Conservation (phyloP, 2,329 filamentous ascomycete species). For the Scytalidium sp. region DNA sequence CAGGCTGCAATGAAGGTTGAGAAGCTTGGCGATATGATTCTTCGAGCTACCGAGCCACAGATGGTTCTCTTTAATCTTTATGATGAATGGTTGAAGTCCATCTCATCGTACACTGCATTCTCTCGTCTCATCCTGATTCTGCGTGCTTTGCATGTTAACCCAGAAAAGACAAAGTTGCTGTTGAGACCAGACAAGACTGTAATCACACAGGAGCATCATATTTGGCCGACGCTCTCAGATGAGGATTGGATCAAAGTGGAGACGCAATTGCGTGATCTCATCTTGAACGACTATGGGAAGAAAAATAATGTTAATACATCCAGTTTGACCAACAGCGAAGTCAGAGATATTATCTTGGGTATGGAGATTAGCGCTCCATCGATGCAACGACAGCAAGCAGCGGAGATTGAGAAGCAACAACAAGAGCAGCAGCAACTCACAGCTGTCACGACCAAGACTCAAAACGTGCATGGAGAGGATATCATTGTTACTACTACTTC, state of each 20-base stretch:
- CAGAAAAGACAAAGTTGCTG: conserved; percentile 96
- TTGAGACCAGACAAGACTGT: conserved; percentile 95
- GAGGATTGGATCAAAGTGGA: conserved; percentile 99
- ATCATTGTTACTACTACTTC: conserved; percentile 98
- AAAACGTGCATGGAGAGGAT: conserved; percentile 94
- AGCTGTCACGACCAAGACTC: conserved; percentile 95
- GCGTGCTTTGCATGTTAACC: conserved; percentile 93
- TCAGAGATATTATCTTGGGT: conserved; percentile 95
- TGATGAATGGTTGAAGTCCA: conserved; percentile 97
- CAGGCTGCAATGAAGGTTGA: conserved; percentile 99
- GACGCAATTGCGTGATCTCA: conserved; percentile 89
- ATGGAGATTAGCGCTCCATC: conserved; percentile 99
- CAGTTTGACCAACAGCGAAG: conserved; percentile 93
- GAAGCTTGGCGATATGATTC: conserved; percentile 98
- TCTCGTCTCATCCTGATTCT: conserved; percentile 91
- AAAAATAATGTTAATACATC: conserved; percentile 99
- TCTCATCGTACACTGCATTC: conserved; percentile 98
- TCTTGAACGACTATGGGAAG: conserved; percentile 97
- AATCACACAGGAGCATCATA: conserved; percentile 97
- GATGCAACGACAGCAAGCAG: conserved; percentile 96
- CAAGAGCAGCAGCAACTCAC: conserved; percentile 96
- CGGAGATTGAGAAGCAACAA: conserved; percentile 98
- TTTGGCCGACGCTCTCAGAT: conserved; percentile 91
- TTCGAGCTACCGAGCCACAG: conserved; percentile 96
- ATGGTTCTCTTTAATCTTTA: conserved; percentile 99